A percentile compares a stretch with the other conserved stretches of the same genome.
These are phyloP conservation scores for Medicago truncatula DNA, from an alignment of 306 rosid species.

Conservation along the genomic window DNA sequence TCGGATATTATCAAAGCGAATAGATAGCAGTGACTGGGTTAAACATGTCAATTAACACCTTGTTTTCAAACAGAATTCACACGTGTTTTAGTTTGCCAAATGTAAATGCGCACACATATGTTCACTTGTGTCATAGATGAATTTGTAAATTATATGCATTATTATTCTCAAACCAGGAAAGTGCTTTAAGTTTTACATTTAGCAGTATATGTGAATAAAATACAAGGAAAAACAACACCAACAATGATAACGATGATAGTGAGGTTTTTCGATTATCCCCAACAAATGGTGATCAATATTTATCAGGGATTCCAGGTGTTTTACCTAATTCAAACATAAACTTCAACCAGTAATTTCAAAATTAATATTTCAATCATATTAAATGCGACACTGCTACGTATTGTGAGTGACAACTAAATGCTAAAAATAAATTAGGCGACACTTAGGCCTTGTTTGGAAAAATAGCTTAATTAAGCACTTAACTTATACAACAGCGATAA, in stretches of 20 bases:
- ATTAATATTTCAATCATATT: not conserved
- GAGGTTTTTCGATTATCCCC: no score
- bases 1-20: not conserved
- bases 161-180: slow-evolving; percentile 12
- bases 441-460: not conserved
- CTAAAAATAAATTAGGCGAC: not conserved
- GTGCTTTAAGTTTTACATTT: not conserved
- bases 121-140: slow-evolving; percentile 15
- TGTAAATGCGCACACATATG: not conserved
- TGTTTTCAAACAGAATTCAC: slow-evolving; percentile 29
- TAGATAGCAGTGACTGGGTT: not conserved
- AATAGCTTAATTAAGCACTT: no score
- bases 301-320: not conserved
- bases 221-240: not conserved
- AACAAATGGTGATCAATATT: no score
- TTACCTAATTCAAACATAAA: slow-evolving; percentile 1
- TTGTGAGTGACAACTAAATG: not conserved
- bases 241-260: not conserved
- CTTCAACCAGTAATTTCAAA: not conserved
- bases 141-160: not conserved
- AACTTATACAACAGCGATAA: no score
- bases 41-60: slow-evolving; percentile 10
- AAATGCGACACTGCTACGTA: not conserved
- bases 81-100: slow-evolving; percentile 5
- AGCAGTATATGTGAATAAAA: not conserved